These are phyloP conservation scores for Claviceps monticola DNA, from an alignment of 2,329 filamentous ascomycete genomes.

Conservation along the genomic window DNA sequence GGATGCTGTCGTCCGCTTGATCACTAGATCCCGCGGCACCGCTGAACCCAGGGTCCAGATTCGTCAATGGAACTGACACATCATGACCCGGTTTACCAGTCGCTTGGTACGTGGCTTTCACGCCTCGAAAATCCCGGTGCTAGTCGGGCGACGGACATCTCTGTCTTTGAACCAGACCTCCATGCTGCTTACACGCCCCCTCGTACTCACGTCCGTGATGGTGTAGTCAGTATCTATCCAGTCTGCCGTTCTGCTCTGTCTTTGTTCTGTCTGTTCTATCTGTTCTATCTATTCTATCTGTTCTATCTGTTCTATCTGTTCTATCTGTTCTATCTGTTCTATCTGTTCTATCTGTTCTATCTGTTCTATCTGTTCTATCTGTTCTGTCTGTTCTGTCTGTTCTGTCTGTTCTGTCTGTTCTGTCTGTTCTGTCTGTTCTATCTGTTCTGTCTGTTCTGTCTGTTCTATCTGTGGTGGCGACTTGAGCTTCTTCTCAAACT, in stretches of 20 bases:
- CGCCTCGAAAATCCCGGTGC: constrained; percentile 5
- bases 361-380: no score
- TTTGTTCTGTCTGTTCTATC: not conserved
- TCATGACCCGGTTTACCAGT: constrained; percentile 8
- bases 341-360: no score
- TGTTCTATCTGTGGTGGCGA: not conserved
- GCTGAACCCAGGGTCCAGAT: constrained; percentile 8
- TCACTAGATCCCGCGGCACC: constrained; percentile 10
- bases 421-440: not conserved
- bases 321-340: no score
- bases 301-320: no score
- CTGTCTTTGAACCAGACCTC: not conserved
- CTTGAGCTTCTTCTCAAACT: not conserved
- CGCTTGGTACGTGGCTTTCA: constrained; percentile 10
- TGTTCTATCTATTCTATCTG: no score
- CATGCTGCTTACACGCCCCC: constrained; percentile 1
- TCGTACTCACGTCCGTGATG: not conserved
- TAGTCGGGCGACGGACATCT: constrained; percentile 4
- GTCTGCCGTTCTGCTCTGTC: no score
- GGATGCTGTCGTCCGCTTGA: constrained; percentile 14
- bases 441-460: not conserved
- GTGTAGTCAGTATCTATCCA: no score
- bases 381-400: no score
- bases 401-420: not conserved
- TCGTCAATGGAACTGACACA: constrained; percentile 8